phyloP scores from a whole-genome alignment of 176 grass and related monocot species.

The Carex littledalei region DNA sequence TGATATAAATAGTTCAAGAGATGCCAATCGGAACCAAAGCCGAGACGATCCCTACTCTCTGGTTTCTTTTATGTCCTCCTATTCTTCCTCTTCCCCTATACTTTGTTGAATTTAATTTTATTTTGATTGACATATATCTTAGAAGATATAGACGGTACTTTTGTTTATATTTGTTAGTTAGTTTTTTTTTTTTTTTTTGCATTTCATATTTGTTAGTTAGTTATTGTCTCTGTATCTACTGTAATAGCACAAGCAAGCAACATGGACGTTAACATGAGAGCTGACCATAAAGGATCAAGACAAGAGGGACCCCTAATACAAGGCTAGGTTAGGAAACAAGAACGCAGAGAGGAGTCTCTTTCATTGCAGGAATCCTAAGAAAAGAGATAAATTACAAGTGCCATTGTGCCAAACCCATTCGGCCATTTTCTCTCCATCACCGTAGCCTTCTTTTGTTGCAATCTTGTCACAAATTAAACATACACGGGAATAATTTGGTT shows the following conservation, averaged over 20 bases:
- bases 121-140: too few species aligned
- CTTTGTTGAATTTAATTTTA: too few species aligned
- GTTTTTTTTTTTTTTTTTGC: too few species aligned
- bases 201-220: too few species aligned
- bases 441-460: neutral
- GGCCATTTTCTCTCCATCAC: neutral
- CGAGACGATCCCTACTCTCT: too few species aligned
- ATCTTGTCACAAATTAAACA: slow-evolving; percentile 1
- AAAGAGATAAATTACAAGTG: neutral
- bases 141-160: too few species aligned
- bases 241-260: neutral
- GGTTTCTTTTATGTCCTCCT: too few species aligned
- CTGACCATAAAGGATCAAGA: neutral
- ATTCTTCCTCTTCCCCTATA: too few species aligned
- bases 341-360: slow-evolving; percentile 20
- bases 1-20: too few species aligned
- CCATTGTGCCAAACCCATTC: neutral
- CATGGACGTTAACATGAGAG: neutral
- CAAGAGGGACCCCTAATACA: neutral
- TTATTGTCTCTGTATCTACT: too few species aligned
- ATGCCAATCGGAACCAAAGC: too few species aligned
- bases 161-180: too few species aligned
- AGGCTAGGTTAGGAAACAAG: neutral
- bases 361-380: slow-evolving; percentile 35
- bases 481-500: neutral